phyloP scores from a whole-genome alignment of 176 grass and related monocot genomes.

The Eleusine coracana region DNA sequence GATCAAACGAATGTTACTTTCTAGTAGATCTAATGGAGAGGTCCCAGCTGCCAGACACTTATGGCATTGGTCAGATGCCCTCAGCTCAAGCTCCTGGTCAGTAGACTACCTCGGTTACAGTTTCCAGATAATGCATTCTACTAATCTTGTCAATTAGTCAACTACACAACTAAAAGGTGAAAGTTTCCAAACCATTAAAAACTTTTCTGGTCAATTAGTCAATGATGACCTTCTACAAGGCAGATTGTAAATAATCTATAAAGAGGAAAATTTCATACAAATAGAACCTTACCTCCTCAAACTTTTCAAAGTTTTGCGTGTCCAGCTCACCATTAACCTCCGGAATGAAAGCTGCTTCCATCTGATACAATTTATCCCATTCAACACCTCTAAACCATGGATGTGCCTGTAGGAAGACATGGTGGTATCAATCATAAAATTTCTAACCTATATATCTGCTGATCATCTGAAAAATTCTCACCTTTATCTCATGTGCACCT shows the following conservation, averaged over 20 bases:
- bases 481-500: slow-evolving; percentile 96
- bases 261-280: background rate
- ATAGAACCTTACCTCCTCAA: slow-evolving; percentile 65
- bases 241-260: background rate
- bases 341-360: slow-evolving; percentile 89
- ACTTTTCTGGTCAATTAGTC: background rate
- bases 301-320: slow-evolving; percentile 91
- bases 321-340: slow-evolving; percentile 78
- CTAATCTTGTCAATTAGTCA: background rate
- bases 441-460: background rate
- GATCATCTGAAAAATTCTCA: slow-evolving; percentile 10
- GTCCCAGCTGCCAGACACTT: background rate
- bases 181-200: background rate
- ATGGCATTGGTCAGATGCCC: background rate
- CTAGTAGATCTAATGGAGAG: background rate
- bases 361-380: slow-evolving; percentile 85
- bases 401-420: slow-evolving; percentile 59
- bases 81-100: background rate
- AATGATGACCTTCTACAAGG: background rate
- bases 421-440: background rate
- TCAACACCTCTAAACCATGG: slow-evolving; percentile 73
- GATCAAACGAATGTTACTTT: background rate
- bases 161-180: background rate
- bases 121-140: slow-evolving; percentile 3
- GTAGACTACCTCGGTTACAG: background rate